Percentiles rank a stretch among this genome's conserved stretches.
These are phyloP conservation scores for Dendrothele bispora DNA, from an alignment of 768 basidiomycete genomes.

Conservation along the genomic window DNA sequence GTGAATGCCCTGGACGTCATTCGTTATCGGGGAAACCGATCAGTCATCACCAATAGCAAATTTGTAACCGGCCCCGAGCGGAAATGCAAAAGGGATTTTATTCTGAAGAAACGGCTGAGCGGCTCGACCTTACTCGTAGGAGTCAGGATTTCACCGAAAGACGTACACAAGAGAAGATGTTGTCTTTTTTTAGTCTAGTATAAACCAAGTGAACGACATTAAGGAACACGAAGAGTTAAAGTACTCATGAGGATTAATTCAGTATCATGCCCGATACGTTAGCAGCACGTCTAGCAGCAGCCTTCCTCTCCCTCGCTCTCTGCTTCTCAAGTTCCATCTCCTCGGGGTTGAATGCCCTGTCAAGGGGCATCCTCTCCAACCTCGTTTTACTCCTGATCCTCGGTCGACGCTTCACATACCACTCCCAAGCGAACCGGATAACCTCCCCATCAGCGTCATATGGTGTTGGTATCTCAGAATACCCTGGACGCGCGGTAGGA, in stretches of 20 bases:
- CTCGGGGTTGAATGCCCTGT: conserved; percentile 38
- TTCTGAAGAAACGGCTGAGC: no score
- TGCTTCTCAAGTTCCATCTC: not conserved
- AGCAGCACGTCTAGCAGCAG: not conserved
- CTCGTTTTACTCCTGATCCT: conserved; percentile 65
- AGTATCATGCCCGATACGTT: not conserved
- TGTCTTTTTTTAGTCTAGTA: no score
- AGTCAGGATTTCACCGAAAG: no score
- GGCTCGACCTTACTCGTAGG: no score
- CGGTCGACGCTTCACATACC: conserved; percentile 77
- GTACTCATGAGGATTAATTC: not conserved
- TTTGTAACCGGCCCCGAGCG: no score
- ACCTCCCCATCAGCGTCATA: conserved; percentile 96
- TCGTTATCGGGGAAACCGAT: no score
- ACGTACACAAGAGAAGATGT: no score
- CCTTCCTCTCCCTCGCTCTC: not conserved
- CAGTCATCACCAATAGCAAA: no score
- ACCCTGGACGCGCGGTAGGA: conserved; percentile 93
- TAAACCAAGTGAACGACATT: no score
- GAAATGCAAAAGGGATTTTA: no score
- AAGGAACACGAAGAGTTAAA: no score
- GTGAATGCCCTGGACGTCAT: no score
- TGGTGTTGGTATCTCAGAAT: conserved; percentile 94
- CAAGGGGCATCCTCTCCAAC: conserved; percentile 64
- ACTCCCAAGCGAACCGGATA: conserved; percentile 93